phyloP scores from a whole-genome alignment of 1,284 basidiomycete genomes.

The Tylopilus orsonianus region DNA sequence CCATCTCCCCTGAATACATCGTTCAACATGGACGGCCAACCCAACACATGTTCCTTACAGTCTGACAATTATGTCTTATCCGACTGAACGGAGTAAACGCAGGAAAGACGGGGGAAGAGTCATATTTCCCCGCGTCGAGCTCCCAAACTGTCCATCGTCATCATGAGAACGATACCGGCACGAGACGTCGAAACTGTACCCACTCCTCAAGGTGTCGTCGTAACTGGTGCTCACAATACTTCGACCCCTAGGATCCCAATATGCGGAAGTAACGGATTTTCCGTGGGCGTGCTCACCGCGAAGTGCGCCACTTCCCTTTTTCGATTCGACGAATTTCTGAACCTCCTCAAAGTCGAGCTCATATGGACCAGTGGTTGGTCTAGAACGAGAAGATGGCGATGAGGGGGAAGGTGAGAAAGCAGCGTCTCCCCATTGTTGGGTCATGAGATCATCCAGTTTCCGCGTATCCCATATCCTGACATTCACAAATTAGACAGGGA shows the following conservation, averaged over 20 bases:
- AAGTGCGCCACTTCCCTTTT: conserved; percentile 50
- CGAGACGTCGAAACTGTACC: conserved; percentile 22
- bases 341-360: conserved; percentile 55
- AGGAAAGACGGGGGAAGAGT: conserved; percentile 48
- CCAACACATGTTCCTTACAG: conserved; percentile 47
- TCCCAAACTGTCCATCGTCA: conserved; percentile 62
- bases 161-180: conserved; percentile 14
- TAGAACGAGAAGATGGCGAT: conserved; percentile 15
- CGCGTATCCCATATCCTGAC: conserved; percentile 77
- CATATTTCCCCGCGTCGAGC: conserved; percentile 47
- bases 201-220: conserved; percentile 70
- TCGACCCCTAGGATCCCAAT: conserved; percentile 76
- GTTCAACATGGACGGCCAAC: no score
- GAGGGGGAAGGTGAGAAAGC: conserved; percentile 19
- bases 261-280: conserved; percentile 76
- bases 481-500: background rate
- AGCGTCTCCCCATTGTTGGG: conserved; percentile 26
- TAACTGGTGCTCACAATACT: conserved; percentile 79
- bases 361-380: conserved; percentile 25
- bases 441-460: conserved; percentile 49
- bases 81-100: conserved; percentile 60
- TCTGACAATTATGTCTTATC: conserved; percentile 73
- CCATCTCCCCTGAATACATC: conserved; percentile 66
- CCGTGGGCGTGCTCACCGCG: conserved; percentile 66
- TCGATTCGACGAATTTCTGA: conserved; percentile 46